phyloP scores from a whole-genome alignment of 2,329 filamentous ascomycete species.

The Botryosphaeria dothidea region DNA sequence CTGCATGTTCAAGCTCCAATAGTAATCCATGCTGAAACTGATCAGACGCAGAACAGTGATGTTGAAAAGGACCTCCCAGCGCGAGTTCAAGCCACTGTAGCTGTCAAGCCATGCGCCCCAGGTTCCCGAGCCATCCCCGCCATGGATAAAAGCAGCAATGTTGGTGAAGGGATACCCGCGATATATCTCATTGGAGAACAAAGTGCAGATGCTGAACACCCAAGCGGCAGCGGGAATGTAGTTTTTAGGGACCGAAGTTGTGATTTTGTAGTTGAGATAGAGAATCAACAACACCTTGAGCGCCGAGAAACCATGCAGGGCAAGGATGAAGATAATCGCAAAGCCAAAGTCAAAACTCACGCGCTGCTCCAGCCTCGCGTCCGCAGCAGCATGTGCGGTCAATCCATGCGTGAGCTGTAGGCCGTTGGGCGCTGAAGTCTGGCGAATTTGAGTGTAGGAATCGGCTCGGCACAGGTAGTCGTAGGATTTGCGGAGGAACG shows the following conservation, averaged over 20 bases:
- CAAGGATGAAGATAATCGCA: conserved; percentile 74
- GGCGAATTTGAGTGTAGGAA: conserved; percentile 46
- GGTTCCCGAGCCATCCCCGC: conserved; percentile 43
- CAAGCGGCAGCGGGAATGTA: conserved; percentile 78
- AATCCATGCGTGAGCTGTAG: conserved; percentile 41
- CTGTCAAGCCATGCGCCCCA: conserved; percentile 75
- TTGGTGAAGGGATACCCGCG: conserved; percentile 73
- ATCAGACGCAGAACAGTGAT: conserved; percentile 89
- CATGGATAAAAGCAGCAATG: conserved; percentile 48
- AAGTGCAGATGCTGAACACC: conserved; percentile 80
- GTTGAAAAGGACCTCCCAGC: conserved; percentile 99
- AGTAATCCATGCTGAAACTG: conserved; percentile 96
- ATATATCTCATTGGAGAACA: conserved; percentile 88
- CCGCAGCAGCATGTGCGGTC: conserved; percentile 51
- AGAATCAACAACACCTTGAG: conserved; percentile 82
- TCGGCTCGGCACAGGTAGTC: conserved; percentile 53
- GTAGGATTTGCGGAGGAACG: conserved; percentile 72
- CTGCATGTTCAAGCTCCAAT: conserved; percentile 77
- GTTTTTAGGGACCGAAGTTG: conserved; percentile 67
- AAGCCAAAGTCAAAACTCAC: conserved; percentile 82
- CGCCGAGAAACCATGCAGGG: conserved; percentile 81
- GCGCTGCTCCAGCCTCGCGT: conserved; percentile 61
- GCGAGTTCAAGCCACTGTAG: conserved; percentile 77
- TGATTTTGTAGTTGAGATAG: conserved; percentile 78
- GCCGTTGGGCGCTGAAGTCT: conserved; percentile 32